phyloP scores from a whole-genome alignment of 495 filamentous ascomycete species.

The Staphylotrichum longicolle region DNA sequence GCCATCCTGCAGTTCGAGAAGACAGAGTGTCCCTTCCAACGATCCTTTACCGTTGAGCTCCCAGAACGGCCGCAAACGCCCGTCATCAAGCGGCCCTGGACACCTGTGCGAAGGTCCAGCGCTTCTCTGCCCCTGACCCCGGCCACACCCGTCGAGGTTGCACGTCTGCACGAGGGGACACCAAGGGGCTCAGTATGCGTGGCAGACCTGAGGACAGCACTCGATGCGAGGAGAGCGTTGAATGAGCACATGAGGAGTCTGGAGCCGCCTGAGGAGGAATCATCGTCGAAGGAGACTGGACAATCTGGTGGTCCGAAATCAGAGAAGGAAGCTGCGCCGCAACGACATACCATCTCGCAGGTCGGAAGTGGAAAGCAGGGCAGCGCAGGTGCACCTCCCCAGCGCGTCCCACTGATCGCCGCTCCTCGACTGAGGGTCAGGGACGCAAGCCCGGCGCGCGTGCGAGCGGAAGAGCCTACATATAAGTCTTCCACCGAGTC shows the following conservation, averaged over 20 bases:
- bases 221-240: background rate
- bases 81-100: constrained; percentile 67
- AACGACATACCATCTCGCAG: background rate
- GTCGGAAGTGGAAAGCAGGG: background rate
- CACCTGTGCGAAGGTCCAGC: constrained; percentile 52
- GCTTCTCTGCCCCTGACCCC: constrained; percentile 28
- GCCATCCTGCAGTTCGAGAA: constrained; percentile 79
- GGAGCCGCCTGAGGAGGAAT: background rate
- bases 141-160: constrained; percentile 28
- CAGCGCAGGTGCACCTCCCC: background rate
- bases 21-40: constrained; percentile 79
- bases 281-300: background rate
- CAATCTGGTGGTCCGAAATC: background rate
- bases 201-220: constrained; percentile 8
- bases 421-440: constrained; percentile 31
- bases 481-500: constrained; percentile 37
- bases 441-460: constrained; percentile 10
- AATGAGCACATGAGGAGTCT: constrained; percentile 4
- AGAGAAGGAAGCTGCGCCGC: too few species aligned
- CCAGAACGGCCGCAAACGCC: constrained; percentile 68
- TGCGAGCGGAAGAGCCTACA: constrained; percentile 19
- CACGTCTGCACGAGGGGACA: constrained; percentile 21
- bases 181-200: constrained; percentile 19
- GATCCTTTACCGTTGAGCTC: constrained; percentile 70
- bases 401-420: constrained; percentile 34